Base-by-base conservation (phyloP, 257 asterid species). In the Thymus quinquecostatus region DNA sequence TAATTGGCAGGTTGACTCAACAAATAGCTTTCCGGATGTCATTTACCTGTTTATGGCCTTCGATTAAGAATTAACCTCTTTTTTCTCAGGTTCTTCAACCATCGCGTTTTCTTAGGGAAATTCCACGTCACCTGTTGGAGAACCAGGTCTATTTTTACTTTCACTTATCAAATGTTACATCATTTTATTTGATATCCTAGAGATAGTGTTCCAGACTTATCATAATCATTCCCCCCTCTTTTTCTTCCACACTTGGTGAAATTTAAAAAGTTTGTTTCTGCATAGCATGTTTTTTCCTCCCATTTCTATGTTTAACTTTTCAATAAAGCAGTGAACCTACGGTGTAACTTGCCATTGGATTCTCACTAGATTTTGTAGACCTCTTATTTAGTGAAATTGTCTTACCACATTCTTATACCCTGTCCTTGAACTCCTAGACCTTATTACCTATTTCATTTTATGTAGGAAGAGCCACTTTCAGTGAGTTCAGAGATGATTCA, bases 61-160 rank as follows among this genome's bases (percentile, higher is more conserved):
- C 41, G 53, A 70, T 71, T 77, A 74, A 60, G 77, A 73, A 66
- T 69, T 77, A 60, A 14, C 64, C 36, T 49, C 4, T 67, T 75
- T 76, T 63, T 72, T 77, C 81, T 79, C 87, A 91, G 99, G 84
- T 89, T 88, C 88, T 94, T 80, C 97, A 88, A 78, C 97, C 99
- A 76, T 94, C 99, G 48, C 88, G 99, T 69, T 94, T 94, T 82
- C 80, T 94, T 67, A 85, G 89, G 85, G 97, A 94, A 88, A 87
- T 94, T 80, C 99, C 99, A 64, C 80, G 32, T 62, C 92, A 82
- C 84, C 89, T 94, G 57, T 79, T 80, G 70, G 96, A 91, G 76
- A 78, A 77, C 80, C 83, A 84, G 88, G 99, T 94, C 68, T 3
- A 76, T 49, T 53, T 38, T 53, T 60, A 54, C 67, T 59, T 78